Evolutionary conservation across 768 basidiomycete species (phyloP), one percentile per base, ranked within the genome.

Genomic region (Solioccasus polychromus): DNA sequence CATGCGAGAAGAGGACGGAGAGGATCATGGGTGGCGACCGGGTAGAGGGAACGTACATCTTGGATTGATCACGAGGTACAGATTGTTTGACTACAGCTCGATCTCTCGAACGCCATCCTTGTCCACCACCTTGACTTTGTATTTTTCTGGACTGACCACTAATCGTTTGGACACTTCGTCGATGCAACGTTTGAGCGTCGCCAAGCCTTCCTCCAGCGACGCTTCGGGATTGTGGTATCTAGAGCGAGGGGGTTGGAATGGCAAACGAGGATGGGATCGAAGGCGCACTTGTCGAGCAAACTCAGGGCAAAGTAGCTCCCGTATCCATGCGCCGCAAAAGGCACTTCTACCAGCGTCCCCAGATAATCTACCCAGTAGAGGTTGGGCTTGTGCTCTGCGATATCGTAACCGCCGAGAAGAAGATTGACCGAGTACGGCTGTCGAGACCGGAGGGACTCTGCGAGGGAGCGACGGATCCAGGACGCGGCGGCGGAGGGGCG

Each of bases 321-420:
- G 62, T 97, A 93, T 3, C 96, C 96, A 61, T 98, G 95, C 1
- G 92, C 93, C 14, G 83, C 93, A 63, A 93, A 99, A 0, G 93
- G 93, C 11, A 96, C 87, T 44, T 83, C 79, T 3, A 84, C 79
- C 61, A 88, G 76, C 5, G 96, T 95, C 20, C 96, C 96, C 25
- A 96, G 77, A 67, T 95, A 92, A 71, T 99, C 96, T 48, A 97
- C 75, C 93, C 94, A 98, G 73, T 94, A 96, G 11, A 95, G 75
- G 52, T 81, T 80, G 5, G 94, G 92, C 14, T 72, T 71, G 52
- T 79, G 59, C 7, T 78, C 77, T 31, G 88, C 80, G 42, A 79
- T 79, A 66, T 99, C 96, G 65, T 83, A 98, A 12, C 96, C 96
- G 6, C 89, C 95, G 9, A 99, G 71, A 5, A 99, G 83, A 3